Conservation (phyloP, 768 basidiomycete species). For the Collybia sordida region DNA sequence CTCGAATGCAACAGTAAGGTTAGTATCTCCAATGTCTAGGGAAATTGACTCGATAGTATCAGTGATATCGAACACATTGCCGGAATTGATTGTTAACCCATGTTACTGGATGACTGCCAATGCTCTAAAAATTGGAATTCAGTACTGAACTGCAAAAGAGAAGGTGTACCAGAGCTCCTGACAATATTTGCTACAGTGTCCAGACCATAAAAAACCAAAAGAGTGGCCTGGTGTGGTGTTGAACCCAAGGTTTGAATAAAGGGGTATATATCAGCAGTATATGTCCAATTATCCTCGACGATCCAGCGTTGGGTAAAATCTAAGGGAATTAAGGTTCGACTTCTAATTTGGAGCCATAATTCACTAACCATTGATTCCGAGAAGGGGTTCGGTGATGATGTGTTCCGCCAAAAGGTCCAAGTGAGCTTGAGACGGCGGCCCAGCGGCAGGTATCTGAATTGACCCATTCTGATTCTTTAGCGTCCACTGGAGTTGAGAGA, state of each 20-base stretch:
- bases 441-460: constrained; percentile 48
- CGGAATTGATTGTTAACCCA: constrained; percentile 61
- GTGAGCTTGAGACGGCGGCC: constrained; percentile 56
- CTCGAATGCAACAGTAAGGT: constrained; percentile 51
- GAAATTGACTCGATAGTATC: constrained; percentile 32
- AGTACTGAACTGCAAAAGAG: no score
- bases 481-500: constrained; percentile 50
- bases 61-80: constrained; percentile 53
- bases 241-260: constrained; percentile 27
- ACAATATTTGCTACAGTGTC: constrained; percentile 60
- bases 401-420: constrained; percentile 52
- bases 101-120: constrained; percentile 49
- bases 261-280: constrained; percentile 51
- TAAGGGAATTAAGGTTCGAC: constrained; percentile 12
- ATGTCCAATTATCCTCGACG: constrained; percentile 57
- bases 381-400: constrained; percentile 51
- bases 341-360: background rate
- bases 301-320: constrained; percentile 59
- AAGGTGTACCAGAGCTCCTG: constrained; percentile 11
- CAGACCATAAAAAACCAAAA: constrained; percentile 56
- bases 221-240: constrained; percentile 23
- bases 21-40: constrained; percentile 25
- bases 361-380: constrained; percentile 52
- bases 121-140: constrained; percentile 29
- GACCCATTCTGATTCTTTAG: constrained; percentile 53